Conservation (phyloP, 352 stramenopile genomes). For the Elongisporangium prolatum region DNA sequence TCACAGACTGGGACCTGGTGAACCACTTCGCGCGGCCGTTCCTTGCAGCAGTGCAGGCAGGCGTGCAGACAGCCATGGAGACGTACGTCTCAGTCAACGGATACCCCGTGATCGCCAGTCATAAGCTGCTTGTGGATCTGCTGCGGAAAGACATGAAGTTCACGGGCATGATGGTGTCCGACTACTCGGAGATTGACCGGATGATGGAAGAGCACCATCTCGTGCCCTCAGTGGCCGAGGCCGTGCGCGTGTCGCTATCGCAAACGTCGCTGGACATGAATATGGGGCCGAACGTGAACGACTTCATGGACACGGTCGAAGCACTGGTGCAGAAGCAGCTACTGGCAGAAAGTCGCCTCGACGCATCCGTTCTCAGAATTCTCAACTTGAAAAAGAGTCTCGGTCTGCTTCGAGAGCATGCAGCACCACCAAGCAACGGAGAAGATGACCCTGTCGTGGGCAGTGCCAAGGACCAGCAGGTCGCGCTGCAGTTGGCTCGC, state of each 20-base stretch:
- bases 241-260: conserved; percentile 60
- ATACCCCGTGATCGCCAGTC: conserved; percentile 81
- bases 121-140: conserved; percentile 68
- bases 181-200: conserved; percentile 91
- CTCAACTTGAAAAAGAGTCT: conserved; percentile 50
- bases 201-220: conserved; percentile 80
- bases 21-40: conserved; percentile 80
- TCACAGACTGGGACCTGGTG: conserved; percentile 62
- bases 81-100: conserved; percentile 88
- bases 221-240: conserved; percentile 50
- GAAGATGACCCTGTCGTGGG: conserved; percentile 28
- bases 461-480: conserved; percentile 38
- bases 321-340: conserved; percentile 32
- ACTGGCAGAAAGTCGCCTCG: conserved; percentile 44
- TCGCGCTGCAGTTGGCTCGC: conserved; percentile 53
- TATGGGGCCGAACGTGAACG: conserved; percentile 67
- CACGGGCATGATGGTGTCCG: conserved; percentile 86
- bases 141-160: conserved; percentile 88
- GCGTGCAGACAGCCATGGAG: conserved; percentile 89
- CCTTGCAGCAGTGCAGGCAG: conserved; percentile 53
- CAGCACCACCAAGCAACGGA: neutral
- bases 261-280: conserved; percentile 92
- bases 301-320: conserved; percentile 51
- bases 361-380: conserved; percentile 62
- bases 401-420: conserved; percentile 27